These are phyloP conservation scores for Fusarium nanum DNA, from an alignment of 2,329 filamentous ascomycete species.

Conservation along the genomic window DNA sequence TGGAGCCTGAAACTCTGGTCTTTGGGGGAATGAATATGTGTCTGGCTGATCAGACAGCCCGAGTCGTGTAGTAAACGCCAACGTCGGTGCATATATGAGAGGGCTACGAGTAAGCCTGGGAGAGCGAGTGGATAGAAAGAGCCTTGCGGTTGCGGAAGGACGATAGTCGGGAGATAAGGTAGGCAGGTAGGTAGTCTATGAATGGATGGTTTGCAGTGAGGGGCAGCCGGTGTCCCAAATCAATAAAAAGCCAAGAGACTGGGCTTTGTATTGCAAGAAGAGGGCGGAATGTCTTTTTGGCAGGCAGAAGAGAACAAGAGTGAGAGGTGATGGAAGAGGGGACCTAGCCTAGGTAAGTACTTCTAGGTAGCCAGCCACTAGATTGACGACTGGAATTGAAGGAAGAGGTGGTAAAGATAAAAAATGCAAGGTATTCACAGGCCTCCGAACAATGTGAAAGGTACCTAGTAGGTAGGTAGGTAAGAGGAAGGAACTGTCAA, in stretches of 20 bases:
- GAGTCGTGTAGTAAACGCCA: constrained; percentile 40
- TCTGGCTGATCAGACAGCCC: constrained; percentile 34
- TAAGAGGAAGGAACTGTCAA: constrained; percentile 3
- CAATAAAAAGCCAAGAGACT: constrained; percentile 15
- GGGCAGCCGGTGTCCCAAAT: constrained; percentile 21
- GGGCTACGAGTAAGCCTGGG: not conserved
- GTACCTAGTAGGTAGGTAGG: not conserved
- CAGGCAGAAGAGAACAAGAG: constrained; percentile 1
- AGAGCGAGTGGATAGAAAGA: constrained; percentile 14
- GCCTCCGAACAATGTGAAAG: not conserved
- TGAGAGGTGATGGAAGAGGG: not conserved
- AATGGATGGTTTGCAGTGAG: constrained; percentile 20
- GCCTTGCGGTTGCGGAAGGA: not conserved
- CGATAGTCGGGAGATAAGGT: constrained; percentile 12
- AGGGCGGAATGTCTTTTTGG: constrained; percentile 21
- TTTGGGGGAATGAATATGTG: constrained; percentile 18
- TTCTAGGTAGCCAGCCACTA: not conserved
- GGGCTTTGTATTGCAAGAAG: constrained; percentile 11
- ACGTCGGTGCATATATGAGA: constrained; percentile 37
- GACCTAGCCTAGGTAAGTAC: not conserved
- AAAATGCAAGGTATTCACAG: not conserved
- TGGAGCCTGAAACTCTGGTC: constrained; percentile 23
- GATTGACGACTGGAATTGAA: constrained; percentile 28
- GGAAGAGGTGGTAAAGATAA: constrained; percentile 2
- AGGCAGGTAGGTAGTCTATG: not conserved